phyloP scores from a whole-genome alignment of 2,329 filamentous ascomycete species.

The Aaosphaeria pasadenensis region DNA sequence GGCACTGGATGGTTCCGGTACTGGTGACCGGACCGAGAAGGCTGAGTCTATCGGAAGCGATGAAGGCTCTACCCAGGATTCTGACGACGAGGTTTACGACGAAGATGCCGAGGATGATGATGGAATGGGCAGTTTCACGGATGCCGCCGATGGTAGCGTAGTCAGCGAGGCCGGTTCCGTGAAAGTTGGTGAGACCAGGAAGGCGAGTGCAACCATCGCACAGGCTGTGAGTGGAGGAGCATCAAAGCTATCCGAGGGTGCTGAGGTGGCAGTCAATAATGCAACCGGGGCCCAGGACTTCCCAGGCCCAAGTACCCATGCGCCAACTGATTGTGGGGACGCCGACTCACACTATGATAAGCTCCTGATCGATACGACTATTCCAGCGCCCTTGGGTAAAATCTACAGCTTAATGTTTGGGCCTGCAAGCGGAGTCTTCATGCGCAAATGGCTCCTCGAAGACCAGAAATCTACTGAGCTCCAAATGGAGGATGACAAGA shows the following conservation, averaged over 20 bases:
- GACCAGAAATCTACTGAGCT: constrained; percentile 91
- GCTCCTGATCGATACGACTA: constrained; percentile 77
- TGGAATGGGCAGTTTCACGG: constrained; percentile 61
- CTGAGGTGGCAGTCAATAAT: constrained; percentile 39
- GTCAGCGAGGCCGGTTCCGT: constrained; percentile 49
- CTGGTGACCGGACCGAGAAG: constrained; percentile 89
- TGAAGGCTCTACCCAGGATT: constrained; percentile 56
- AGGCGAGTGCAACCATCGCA: constrained; percentile 60
- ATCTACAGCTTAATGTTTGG: constrained; percentile 89
- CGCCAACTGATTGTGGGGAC: constrained; percentile 83
- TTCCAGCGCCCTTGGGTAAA: constrained; percentile 85
- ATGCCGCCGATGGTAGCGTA: constrained; percentile 53
- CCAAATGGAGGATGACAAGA: constrained; percentile 77
- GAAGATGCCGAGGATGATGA: constrained; percentile 77
- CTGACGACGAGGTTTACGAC: constrained; percentile 74
- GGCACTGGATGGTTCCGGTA: constrained; percentile 68
- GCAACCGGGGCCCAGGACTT: constrained; percentile 60
- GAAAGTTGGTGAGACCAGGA: constrained; percentile 63
- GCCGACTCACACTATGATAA: constrained; percentile 77
- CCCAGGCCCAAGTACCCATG: constrained; percentile 79
- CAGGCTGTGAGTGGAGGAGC: constrained; percentile 41
- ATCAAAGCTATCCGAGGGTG: constrained; percentile 32
- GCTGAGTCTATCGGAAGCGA: constrained; percentile 58
- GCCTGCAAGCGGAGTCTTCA: constrained; percentile 71
- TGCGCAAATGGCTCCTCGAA: constrained; percentile 79